These are phyloP conservation scores for Pisolithus tinctorius DNA, from an alignment of 768 basidiomycete genomes.

Conservation along the genomic window DNA sequence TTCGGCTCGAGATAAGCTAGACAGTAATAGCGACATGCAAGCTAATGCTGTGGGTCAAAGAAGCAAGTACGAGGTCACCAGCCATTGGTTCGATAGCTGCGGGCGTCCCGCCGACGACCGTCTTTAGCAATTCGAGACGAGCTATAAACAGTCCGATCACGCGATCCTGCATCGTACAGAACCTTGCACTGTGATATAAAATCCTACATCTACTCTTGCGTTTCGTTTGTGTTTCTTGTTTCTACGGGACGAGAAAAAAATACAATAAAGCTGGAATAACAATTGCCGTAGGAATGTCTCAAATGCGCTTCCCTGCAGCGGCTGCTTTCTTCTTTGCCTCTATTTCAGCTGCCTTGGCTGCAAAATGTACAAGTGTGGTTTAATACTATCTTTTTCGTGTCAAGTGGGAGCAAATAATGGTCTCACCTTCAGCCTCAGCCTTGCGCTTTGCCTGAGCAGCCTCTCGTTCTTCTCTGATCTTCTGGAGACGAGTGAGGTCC, in stretches of 20 bases:
- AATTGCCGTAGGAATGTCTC: constrained; percentile 16
- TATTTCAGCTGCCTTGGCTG: constrained; percentile 60
- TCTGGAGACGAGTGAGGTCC: constrained; percentile 79
- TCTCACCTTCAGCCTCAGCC: constrained; percentile 80
- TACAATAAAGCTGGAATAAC: not conserved
- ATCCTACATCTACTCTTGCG: not conserved
- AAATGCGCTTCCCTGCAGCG: constrained; percentile 20
- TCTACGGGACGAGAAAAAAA: not conserved
- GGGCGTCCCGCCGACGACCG: too few species aligned
- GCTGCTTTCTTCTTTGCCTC: constrained; percentile 54
- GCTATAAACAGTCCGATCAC: too few species aligned
- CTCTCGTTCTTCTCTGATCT: constrained; percentile 84
- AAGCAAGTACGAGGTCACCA: too few species aligned
- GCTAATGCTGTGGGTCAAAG: too few species aligned
- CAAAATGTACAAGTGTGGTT: not conserved
- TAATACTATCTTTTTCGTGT: not conserved
- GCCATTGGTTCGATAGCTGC: too few species aligned
- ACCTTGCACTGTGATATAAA: too few species aligned
- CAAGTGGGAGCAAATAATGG: not conserved
- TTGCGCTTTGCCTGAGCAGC: constrained; percentile 81
- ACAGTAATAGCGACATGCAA: too few species aligned
- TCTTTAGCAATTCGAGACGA: not conserved
- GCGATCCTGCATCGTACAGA: too few species aligned
- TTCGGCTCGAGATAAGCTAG: too few species aligned
- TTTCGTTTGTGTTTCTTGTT: too few species aligned